These are phyloP conservation scores for Rhodomyrtus psidioides DNA, from an alignment of 441 rosid genomes.

Conservation along the genomic window DNA sequence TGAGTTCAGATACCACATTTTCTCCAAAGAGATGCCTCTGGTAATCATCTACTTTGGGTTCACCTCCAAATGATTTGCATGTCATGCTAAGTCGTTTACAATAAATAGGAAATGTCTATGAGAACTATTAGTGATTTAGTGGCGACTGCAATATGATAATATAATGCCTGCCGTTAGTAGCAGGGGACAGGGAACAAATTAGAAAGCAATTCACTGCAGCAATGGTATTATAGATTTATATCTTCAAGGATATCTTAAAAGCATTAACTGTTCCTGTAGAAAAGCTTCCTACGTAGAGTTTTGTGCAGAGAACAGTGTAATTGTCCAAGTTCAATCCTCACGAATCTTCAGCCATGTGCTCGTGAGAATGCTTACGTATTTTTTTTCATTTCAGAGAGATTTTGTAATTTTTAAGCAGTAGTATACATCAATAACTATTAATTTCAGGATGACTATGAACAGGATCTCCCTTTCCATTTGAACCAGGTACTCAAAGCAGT, in stretches of 20 bases:
- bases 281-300: background rate
- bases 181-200: background rate
- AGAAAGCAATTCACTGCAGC: background rate
- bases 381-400: background rate
- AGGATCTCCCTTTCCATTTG: background rate
- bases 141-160: background rate
- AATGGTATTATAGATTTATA: background rate
- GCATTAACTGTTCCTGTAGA: background rate
- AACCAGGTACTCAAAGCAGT: constrained; percentile 67
- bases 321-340: background rate
- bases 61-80: background rate
- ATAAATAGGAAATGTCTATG: background rate
- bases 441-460: background rate
- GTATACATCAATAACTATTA: background rate
- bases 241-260: background rate
- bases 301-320: background rate
- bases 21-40: constrained; percentile 87
- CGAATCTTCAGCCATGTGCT: background rate
- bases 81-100: background rate
- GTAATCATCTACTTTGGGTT: constrained; percentile 17
- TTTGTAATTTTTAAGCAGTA: background rate
- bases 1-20: constrained; percentile 79
- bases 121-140: background rate
- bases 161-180: background rate
- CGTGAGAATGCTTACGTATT: background rate